Conservation (phyloP, 2,329 filamentous ascomycete genomes). For the Stagonosporopsis cucurbitacearum region DNA sequence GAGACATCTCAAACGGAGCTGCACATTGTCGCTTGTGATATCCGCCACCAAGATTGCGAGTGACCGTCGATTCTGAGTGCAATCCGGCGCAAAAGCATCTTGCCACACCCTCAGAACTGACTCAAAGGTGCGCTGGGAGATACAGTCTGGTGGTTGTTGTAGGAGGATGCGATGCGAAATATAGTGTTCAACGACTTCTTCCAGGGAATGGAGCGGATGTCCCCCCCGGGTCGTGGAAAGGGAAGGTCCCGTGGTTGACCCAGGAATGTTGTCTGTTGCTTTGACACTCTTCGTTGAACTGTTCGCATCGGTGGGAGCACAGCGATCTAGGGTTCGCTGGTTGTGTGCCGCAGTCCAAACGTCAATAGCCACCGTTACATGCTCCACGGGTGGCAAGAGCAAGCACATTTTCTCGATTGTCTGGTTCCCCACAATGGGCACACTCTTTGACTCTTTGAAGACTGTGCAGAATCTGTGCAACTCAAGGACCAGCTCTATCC, state of each 20-base stretch:
- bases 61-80: slow-evolving; percentile 18
- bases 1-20: slow-evolving; percentile 28
- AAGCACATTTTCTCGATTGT: slow-evolving; percentile 7
- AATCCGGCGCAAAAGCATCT: slow-evolving; percentile 1
- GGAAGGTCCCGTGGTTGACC: neutral
- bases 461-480: slow-evolving; percentile 29
- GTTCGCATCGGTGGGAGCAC: neutral
- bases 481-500: slow-evolving; percentile 29
- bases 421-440: slow-evolving; percentile 3
- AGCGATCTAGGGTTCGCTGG: neutral
- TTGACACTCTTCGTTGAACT: neutral
- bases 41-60: slow-evolving; percentile 29
- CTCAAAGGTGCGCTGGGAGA: slow-evolving; percentile 24
- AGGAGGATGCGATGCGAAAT: slow-evolving; percentile 27
- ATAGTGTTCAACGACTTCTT: slow-evolving; percentile 25
- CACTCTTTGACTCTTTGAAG: slow-evolving; percentile 25
- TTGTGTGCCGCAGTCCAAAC: slow-evolving; percentile 22
- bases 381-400: slow-evolving; percentile 21
- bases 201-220: slow-evolving; percentile 12
- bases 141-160: slow-evolving; percentile 7
- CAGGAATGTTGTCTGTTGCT: no score
- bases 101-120: slow-evolving; percentile 31
- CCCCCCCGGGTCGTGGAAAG: neutral
- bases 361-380: slow-evolving; percentile 19
- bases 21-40: slow-evolving; percentile 4